Evolutionary conservation across 2,329 filamentous ascomycete genomes (phyloP).

Genomic region (Claviceps sp.): DNA sequence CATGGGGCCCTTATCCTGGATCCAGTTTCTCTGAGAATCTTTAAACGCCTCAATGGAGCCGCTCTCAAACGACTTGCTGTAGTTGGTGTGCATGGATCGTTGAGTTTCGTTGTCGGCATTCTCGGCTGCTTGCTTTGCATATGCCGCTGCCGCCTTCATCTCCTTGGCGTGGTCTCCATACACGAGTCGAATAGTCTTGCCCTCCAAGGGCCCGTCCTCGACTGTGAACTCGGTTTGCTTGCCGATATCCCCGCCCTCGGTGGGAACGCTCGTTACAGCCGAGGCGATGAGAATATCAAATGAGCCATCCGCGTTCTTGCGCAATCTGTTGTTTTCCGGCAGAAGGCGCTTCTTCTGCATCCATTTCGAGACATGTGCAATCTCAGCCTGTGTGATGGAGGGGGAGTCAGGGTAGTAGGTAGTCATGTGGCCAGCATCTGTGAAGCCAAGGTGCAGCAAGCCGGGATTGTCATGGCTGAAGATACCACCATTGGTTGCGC

Average conservation of each 20-base stretch:
- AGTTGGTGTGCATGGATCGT: conserved; percentile 58
- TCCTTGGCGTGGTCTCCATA: conserved; percentile 64
- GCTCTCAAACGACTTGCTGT: conserved; percentile 59
- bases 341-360: conserved; percentile 59
- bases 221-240: conserved; percentile 49
- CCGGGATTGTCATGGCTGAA: conserved; percentile 52
- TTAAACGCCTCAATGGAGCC: conserved; percentile 70
- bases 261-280: conserved; percentile 44
- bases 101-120: conserved; percentile 63
- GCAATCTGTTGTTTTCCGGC: conserved; percentile 63
- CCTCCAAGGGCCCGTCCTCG: conserved; percentile 44
- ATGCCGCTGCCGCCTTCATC: conserved; percentile 55
- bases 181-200: conserved; percentile 55
- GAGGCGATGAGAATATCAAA: conserved; percentile 69
- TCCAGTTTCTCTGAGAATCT: conserved; percentile 69
- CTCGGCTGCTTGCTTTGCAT: conserved; percentile 53
- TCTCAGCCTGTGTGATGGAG: conserved; percentile 61
- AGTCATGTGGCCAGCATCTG: conserved; percentile 62
- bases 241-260: conserved; percentile 53
- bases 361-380: conserved; percentile 57
- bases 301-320: conserved; percentile 48
- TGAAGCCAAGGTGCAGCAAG: conserved; percentile 64
- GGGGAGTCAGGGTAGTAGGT: conserved; percentile 72
- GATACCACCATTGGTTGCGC: conserved; percentile 56
- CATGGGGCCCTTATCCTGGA: conserved; percentile 67